phyloP scores from a whole-genome alignment of 805 yeast species.

The Wickerhamiella sorbophila region DNA sequence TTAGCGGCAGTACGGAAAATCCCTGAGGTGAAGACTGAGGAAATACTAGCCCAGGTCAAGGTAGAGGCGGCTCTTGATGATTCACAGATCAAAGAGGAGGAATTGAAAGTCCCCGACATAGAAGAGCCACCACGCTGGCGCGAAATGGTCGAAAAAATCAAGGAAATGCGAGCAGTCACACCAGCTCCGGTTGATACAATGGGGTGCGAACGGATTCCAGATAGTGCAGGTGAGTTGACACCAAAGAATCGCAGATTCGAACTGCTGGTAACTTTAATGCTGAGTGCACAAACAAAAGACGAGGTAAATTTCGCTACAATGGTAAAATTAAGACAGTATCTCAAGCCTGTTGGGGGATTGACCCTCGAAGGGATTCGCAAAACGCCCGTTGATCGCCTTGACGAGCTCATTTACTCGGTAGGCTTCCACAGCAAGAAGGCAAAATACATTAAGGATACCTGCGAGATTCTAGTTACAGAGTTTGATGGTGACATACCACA shows the following conservation, averaged over 20 bases:
- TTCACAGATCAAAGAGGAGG: not conserved
- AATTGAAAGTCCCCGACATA: not conserved
- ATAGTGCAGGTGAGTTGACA: constrained; percentile 19
- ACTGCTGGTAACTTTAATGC: constrained; percentile 63
- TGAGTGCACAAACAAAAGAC: constrained; percentile 86
- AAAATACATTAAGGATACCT: constrained; percentile 46
- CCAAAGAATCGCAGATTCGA: constrained; percentile 45
- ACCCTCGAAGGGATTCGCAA: constrained; percentile 20
- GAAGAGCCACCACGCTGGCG: constrained; percentile 20
- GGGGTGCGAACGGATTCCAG: constrained; percentile 61
- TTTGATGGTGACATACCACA: constrained; percentile 61
- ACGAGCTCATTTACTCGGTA: constrained; percentile 54
- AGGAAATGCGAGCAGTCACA: constrained; percentile 48
- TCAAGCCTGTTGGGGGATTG: constrained; percentile 31
- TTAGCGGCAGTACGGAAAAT: not conserved
- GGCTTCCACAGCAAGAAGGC: constrained; percentile 84
- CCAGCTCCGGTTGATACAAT: constrained; percentile 78
- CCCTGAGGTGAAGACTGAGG: not conserved
- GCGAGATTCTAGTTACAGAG: constrained; percentile 35
- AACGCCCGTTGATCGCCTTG: constrained; percentile 39
- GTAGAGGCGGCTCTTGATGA: too few relatives aligned
- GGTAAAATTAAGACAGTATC: constrained; percentile 38
- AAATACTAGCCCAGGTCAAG: too few relatives aligned
- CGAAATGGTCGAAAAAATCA: constrained; percentile 26
- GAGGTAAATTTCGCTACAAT: constrained; percentile 69